A percentile compares a stretch with the other conserved stretches of the same genome.
phyloP scores from a whole-genome alignment of 78 protist genomes.

The Dictyostelium purpureum region DNA sequence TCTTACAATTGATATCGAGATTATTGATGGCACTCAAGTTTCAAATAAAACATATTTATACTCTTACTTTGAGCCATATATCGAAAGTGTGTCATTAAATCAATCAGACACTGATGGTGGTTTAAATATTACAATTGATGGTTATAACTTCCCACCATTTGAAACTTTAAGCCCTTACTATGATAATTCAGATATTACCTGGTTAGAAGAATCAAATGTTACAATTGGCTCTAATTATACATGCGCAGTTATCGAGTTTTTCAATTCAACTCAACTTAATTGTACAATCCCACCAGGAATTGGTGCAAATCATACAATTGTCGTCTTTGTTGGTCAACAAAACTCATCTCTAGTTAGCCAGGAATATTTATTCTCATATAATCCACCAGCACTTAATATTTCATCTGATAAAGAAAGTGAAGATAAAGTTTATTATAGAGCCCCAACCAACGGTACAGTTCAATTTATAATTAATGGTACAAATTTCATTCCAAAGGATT shows the following conservation, averaged over 20 bases:
- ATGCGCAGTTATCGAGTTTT: background rate
- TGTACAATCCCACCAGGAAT: background rate
- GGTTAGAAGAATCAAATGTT: background rate
- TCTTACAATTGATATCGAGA: background rate
- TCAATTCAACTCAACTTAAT: background rate
- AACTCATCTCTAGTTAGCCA: too few species aligned
- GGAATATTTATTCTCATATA: background rate
- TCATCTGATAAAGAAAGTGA: background rate
- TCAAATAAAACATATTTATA: background rate
- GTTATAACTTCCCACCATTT: background rate
- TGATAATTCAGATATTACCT: background rate
- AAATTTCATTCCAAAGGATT: conserved; percentile 24
- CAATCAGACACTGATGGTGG: conserved; percentile 23
- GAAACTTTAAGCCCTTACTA: too few species aligned
- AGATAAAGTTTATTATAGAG: background rate
- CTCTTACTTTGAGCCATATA: background rate
- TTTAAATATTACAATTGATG: background rate
- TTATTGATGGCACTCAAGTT: too few species aligned
- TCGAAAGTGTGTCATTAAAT: background rate
- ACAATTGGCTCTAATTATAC: background rate
- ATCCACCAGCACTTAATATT: background rate
- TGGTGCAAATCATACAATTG: background rate
- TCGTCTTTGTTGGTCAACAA: background rate
- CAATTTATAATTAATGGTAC: background rate
- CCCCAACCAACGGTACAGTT: background rate